A percentile compares a stretch with the other conserved stretches of the same genome.
phyloP scores from a whole-genome alignment of 2,329 filamentous ascomycete genomes.

The Geosmithia flava region DNA sequence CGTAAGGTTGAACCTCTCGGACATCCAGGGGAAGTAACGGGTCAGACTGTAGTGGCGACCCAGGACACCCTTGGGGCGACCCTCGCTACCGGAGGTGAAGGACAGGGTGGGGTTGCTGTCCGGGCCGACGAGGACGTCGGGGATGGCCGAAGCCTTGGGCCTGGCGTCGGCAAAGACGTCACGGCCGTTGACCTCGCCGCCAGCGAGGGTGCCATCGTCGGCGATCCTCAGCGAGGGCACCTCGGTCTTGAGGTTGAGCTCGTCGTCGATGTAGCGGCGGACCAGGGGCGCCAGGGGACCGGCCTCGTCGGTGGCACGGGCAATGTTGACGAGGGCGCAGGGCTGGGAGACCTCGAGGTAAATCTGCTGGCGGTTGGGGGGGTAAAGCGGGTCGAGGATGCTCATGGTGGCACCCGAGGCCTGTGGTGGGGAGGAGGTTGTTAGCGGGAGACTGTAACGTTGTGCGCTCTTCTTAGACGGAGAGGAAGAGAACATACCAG shows the following conservation, averaged over 20 bases:
- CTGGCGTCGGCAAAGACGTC: slow-evolving; percentile 51
- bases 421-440: slow-evolving; percentile 8
- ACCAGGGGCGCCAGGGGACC: slow-evolving; percentile 38
- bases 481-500: slow-evolving; percentile 16
- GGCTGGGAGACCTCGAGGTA: slow-evolving; percentile 73
- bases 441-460: not conserved
- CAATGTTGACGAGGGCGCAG: slow-evolving; percentile 52
- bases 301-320: slow-evolving; percentile 43
- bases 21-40: slow-evolving; percentile 91
- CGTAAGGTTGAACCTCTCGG: slow-evolving; percentile 63
- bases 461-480: not conserved
- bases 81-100: slow-evolving; percentile 67
- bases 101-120: slow-evolving; percentile 65
- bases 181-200: slow-evolving; percentile 50
- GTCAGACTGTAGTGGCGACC: slow-evolving; percentile 79
- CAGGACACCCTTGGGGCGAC: slow-evolving; percentile 72
- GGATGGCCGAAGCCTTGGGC: slow-evolving; percentile 39
- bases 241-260: slow-evolving; percentile 59
- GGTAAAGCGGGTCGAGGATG: slow-evolving; percentile 55
- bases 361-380: slow-evolving; percentile 24
- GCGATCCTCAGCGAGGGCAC: slow-evolving; percentile 62
- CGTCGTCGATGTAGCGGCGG: slow-evolving; percentile 55
- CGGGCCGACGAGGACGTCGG: slow-evolving; percentile 70
- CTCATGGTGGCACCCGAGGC: slow-evolving; percentile 49
- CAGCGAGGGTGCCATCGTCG: slow-evolving; percentile 60